A percentile compares a stretch with the other conserved stretches of the same genome.
Evolutionary conservation across 495 filamentous ascomycete species (phyloP).

Genomic region (Xylaria flabelliformis): DNA sequence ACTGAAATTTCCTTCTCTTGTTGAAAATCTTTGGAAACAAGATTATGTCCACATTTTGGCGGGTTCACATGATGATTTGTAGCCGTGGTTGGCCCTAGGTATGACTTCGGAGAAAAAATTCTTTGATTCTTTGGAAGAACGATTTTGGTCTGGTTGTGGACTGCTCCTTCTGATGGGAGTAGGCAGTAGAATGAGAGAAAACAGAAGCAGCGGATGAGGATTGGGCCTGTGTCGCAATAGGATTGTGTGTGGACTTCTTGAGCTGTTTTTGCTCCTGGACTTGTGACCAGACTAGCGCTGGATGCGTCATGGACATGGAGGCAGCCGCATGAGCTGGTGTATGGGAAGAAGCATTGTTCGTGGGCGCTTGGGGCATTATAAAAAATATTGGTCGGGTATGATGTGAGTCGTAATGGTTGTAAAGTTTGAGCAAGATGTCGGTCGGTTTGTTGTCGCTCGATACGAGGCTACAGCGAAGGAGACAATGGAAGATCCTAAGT

Average conservation of each 20-base stretch:
- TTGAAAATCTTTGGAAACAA: not conserved
- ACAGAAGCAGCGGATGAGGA: conserved; percentile 34
- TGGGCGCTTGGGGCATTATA: not conserved
- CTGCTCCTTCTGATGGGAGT: conserved; percentile 35
- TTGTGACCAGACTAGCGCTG: conserved; percentile 32
- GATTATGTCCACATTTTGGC: not conserved
- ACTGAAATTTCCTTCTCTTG: not conserved
- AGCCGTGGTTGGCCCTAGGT: not conserved
- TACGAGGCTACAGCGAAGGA: not conserved
- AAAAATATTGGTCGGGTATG: not conserved
- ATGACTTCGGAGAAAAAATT: not conserved
- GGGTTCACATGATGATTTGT: too few species aligned
- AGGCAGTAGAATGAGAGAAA: conserved; percentile 32
- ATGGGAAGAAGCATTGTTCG: not conserved
- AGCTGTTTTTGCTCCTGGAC: conserved; percentile 30
- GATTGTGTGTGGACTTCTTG: not conserved
- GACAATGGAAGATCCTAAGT: not conserved
- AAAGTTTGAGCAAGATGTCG: not conserved
- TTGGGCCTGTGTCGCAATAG: conserved; percentile 7
- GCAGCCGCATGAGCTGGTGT: conserved; percentile 30
- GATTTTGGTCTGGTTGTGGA: not conserved
- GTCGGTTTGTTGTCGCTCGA: not conserved
- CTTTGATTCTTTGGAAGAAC: not conserved
- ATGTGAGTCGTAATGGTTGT: not conserved
- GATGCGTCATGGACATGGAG: conserved; percentile 36